Conservation (phyloP, 2,329 filamentous ascomycete genomes). For the Aspergillus fumigatiaffinis region DNA sequence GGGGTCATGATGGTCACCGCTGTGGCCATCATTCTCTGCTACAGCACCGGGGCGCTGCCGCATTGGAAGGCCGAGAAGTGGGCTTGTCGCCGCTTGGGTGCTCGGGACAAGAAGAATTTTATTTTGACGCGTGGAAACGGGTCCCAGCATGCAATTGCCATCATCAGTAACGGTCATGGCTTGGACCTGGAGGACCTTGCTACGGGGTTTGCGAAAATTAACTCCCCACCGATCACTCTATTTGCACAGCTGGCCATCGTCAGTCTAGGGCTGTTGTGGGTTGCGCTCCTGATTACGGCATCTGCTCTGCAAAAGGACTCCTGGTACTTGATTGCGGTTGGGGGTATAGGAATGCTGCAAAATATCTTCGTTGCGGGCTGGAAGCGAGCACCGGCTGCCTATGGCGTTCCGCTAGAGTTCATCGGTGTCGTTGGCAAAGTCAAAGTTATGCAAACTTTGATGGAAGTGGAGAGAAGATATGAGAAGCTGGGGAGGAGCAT, state of each 20-base stretch:
- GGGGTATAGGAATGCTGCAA: conserved; percentile 37
- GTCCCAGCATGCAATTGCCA: conserved; percentile 37
- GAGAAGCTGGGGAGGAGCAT: conserved; percentile 29
- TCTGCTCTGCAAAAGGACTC: conserved; percentile 34
- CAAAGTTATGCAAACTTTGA: conserved; percentile 33
- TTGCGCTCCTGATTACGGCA: conserved; percentile 40
- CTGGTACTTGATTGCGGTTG: conserved; percentile 42
- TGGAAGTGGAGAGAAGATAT: conserved; percentile 27
- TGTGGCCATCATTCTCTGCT: conserved; percentile 35
- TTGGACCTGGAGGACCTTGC: conserved; percentile 44
- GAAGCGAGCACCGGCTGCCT: conserved; percentile 7
- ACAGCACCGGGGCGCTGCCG: conserved; percentile 32
- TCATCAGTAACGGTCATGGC: conserved; percentile 31
- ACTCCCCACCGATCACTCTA: conserved; percentile 5
- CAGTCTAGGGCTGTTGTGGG: conserved; percentile 35
- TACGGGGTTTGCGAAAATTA: conserved; percentile 16
- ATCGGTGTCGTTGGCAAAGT: conserved; percentile 22
- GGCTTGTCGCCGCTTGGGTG: conserved; percentile 30
- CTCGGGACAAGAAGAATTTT: conserved; percentile 22
- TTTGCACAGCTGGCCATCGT: conserved; percentile 19
- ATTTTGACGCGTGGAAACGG: conserved; percentile 43
- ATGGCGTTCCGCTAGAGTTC: conserved; percentile 16
- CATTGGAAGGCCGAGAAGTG: conserved; percentile 47
- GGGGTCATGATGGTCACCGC: conserved; percentile 39
- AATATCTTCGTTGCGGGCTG: conserved; percentile 35